Conservation (phyloP, 1,139 yeast species). For the Geotrichum bryndzae region DNA sequence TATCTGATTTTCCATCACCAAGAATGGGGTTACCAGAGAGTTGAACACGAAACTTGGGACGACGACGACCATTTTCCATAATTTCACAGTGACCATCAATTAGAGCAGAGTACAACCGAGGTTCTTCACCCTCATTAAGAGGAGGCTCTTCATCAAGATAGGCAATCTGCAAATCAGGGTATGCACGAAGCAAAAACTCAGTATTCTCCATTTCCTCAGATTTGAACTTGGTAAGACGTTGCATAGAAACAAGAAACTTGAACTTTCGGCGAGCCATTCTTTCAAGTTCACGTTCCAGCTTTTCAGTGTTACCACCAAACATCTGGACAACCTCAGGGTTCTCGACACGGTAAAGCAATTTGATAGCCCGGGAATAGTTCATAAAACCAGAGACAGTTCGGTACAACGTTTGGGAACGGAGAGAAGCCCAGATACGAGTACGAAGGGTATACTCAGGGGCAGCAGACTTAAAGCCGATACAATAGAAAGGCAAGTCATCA, state of each 20-base stretch:
- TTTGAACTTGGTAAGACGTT: conserved; percentile 91
- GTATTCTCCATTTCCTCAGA: conserved; percentile 98
- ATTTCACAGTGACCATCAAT: conserved; percentile 98
- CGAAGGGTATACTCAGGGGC: conserved; percentile 98
- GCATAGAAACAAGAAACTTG: conserved; percentile 96
- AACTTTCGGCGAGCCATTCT: conserved; percentile 99
- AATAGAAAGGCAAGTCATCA: conserved; percentile 96
- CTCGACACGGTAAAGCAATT: conserved; percentile 94
- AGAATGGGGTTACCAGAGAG: conserved; percentile 97
- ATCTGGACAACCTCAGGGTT: conserved; percentile 97
- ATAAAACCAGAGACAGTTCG: conserved; percentile 98
- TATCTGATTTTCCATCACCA: conserved; percentile 99
- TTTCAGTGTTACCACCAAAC: conserved; percentile 97
- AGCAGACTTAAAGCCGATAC: conserved; percentile 98
- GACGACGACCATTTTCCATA: conserved; percentile 95
- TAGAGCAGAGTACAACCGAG: conserved; percentile 91
- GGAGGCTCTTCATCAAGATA: conserved; percentile 93
- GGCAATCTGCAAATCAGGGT: conserved; percentile 97
- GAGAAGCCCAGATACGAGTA: conserved; percentile 98
- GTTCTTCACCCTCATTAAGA: conserved; percentile 90
- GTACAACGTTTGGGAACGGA: conserved; percentile 95
- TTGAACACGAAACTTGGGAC: conserved; percentile 96
- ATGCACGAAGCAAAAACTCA: conserved; percentile 94
- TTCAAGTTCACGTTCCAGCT: conserved; percentile 90
- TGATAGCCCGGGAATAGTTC: conserved; percentile 98